Conservation (phyloP, 192 early-diverging fungal genomes). For the Umbelopsis sp. region DNA sequence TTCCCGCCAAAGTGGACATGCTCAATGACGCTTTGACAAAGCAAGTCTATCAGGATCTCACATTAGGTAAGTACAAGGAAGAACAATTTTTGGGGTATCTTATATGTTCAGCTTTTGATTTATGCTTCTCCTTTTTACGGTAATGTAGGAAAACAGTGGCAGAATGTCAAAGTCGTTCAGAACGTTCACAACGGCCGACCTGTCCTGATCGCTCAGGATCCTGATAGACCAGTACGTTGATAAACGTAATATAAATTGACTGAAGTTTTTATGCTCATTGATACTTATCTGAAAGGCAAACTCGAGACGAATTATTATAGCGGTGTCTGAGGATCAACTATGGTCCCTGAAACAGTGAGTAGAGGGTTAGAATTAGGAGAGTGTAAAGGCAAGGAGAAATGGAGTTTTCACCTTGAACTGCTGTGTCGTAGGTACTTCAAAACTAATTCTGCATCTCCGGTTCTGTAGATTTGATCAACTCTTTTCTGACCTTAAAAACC, state of each 20-base stretch:
- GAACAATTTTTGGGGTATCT: no score
- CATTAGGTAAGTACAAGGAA: not conserved
- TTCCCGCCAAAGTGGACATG: not conserved
- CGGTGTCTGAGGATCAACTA: not conserved
- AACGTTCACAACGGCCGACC: not conserved
- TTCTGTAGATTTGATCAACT: not conserved
- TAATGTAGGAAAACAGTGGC: not conserved
- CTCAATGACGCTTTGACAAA: not conserved
- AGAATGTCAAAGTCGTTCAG: not conserved
- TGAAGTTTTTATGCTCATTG: not conserved
- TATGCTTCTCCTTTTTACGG: not conserved
- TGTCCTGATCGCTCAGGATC: not conserved
- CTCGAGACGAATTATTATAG: not conserved
- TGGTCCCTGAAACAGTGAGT: conserved; percentile 10
- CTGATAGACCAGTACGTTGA: not conserved
- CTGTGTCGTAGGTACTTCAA: no score
- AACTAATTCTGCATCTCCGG: no score
- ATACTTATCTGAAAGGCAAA: not conserved
- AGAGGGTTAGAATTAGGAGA: no score
- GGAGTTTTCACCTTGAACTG: no score
- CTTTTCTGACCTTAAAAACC: not conserved
- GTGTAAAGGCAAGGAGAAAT: no score
- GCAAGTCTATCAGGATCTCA: conserved; percentile 13
- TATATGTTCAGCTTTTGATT: not conserved
- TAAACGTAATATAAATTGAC: not conserved